These are phyloP conservation scores for Suhomyces sp. DNA, from an alignment of 805 yeast species.

Conservation along the genomic window DNA sequence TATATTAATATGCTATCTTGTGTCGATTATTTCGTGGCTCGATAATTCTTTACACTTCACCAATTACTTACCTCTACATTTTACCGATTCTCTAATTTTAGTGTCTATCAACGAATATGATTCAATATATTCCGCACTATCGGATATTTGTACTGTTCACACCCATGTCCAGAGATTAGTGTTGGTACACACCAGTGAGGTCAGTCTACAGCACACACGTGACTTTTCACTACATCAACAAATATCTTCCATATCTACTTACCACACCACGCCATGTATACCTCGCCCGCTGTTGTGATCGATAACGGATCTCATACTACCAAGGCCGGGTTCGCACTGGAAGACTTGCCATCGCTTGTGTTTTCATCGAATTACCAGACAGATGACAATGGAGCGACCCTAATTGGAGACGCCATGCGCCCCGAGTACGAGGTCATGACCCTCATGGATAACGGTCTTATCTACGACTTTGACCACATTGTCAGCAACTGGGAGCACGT, in stretches of 20 bases:
- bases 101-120: too few species aligned
- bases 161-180: too few species aligned
- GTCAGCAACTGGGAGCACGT: conserved; percentile 66
- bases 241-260: background rate
- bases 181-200: too few species aligned
- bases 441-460: conserved; percentile 57
- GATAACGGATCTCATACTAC: conserved; percentile 66
- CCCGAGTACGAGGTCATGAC: conserved; percentile 55
- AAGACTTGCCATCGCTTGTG: conserved; percentile 58
- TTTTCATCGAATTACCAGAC: conserved; percentile 56
- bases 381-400: conserved; percentile 22
- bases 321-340: conserved; percentile 68
- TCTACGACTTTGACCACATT: conserved; percentile 72
- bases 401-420: conserved; percentile 45
- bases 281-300: conserved; percentile 61
- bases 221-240: background rate
- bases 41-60: too few species aligned
- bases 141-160: too few species aligned
- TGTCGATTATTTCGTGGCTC: too few species aligned
- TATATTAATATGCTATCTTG: too few species aligned
- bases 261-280: conserved; percentile 10
- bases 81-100: too few species aligned
- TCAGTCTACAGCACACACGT: too few species aligned
- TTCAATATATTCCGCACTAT: too few species aligned
- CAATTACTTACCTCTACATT: too few species aligned